A percentile compares a stretch with the other conserved stretches of the same genome.
Evolutionary conservation across 768 basidiomycete species (phyloP).

Genomic region (Antrodiella citrinella): DNA sequence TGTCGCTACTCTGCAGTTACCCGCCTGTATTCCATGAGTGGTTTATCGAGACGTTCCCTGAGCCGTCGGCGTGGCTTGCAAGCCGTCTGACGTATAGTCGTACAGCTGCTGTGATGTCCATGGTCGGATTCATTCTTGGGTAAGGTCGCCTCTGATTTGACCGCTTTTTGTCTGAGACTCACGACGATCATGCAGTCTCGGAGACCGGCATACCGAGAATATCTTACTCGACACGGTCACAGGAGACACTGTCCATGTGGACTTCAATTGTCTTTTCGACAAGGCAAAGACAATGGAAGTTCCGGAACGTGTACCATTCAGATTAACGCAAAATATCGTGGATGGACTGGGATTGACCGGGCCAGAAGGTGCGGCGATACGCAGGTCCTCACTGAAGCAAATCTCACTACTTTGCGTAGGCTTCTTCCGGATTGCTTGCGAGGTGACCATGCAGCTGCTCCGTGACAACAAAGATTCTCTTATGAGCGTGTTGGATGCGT

Average conservation of each 20-base stretch:
- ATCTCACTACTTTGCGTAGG: slow-evolving; percentile 32
- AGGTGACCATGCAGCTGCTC: slow-evolving; percentile 81
- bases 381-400: neutral
- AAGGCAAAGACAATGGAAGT: slow-evolving; percentile 86
- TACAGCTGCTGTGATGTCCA: slow-evolving; percentile 95
- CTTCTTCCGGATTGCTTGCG: slow-evolving; percentile 84
- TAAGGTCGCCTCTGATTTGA: slow-evolving; percentile 28
- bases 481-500: slow-evolving; percentile 94
- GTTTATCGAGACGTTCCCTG: slow-evolving; percentile 96
- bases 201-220: slow-evolving; percentile 95
- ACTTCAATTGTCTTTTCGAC: slow-evolving; percentile 97
- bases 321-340: slow-evolving; percentile 87
- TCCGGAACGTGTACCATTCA: slow-evolving; percentile 89
- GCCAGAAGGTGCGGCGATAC: slow-evolving; percentile 62
- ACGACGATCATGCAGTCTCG: slow-evolving; percentile 49
- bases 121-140: slow-evolving; percentile 97
- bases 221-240: slow-evolving; percentile 84
- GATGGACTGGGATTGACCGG: slow-evolving; percentile 92
- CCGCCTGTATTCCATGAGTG: slow-evolving; percentile 93
- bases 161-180: neutral
- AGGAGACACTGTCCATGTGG: slow-evolving; percentile 92
- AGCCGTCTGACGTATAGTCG: slow-evolving; percentile 81
- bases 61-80: slow-evolving; percentile 90
- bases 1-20: slow-evolving; percentile 41
- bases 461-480: slow-evolving; percentile 88